Evolutionary conservation across 306 rosid genomes (phyloP), one percentile per base, ranked within the genome.

Genomic region (Chamaecrista fasciculata): DNA sequence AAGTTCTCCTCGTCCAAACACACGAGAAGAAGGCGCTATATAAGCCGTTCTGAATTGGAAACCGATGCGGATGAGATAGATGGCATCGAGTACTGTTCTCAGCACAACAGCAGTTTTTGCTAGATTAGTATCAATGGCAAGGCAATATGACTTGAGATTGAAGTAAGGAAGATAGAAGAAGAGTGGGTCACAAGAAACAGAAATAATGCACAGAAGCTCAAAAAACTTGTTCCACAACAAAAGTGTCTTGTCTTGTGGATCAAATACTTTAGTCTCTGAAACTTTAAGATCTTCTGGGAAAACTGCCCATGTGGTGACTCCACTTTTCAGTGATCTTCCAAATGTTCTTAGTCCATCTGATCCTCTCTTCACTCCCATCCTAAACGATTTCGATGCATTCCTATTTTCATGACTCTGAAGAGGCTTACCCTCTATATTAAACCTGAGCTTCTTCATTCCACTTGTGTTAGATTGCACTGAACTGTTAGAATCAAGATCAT

Each of bases 1-100:
- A 55, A 94, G 98, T 71, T 94, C 98, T 44, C 98, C 98, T 79
- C 98, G 76, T 31, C 98, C 98, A 23, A 94, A 90, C 26, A 94
- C 97, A 50, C 97, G 78, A 33, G 98, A 94, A 0, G 97, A 90
- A 9, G 98, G 98, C 0, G 95, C 96, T 31, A 94, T 86, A 60
- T 60, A 94, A 55, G 98, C 98, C 7, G 98, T 90, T 9, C 96
- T 85, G 66, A 90, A 88, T 51, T 90, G 95, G 4, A 94, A 86
- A 52, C 51, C 79, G 60, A 94, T 87, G 3, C 95, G 90, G 9
- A 94, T 11, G 62, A 90, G 87, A 85, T 86, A 94, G 67, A 90
- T 63, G 11, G 18, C 19, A 56, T 90, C 98, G 1, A 85, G 66
- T 11, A 83, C 21, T 12, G 95, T 69, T 70, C 96, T 70, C 39